Evolutionary conservation across 345 rosid genomes (phyloP).

Genomic region (Isatis tinctoria): DNA sequence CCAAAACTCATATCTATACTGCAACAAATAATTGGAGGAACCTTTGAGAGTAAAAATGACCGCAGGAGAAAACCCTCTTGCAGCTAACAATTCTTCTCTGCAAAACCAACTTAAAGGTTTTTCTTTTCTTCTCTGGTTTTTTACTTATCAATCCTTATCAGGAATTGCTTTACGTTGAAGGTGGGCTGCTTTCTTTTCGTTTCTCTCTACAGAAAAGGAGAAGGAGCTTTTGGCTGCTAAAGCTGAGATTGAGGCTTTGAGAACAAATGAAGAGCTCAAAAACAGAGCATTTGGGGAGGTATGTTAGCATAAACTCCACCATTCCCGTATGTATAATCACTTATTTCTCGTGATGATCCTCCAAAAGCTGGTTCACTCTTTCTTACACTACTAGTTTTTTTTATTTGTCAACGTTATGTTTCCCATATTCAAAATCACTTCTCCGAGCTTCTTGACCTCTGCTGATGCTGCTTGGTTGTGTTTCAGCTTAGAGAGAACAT

Average conservation of each 20-base stretch:
- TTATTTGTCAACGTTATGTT: background rate
- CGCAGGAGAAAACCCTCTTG: constrained; percentile 54
- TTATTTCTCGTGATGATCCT: background rate
- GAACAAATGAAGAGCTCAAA: constrained; percentile 59
- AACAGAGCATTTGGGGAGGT: constrained; percentile 76
- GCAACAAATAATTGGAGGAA: constrained; percentile 28
- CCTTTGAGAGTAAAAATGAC: constrained; percentile 39
- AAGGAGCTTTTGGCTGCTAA: constrained; percentile 48
- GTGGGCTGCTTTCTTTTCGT: background rate
- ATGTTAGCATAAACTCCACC: background rate
- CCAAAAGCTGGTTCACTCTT: background rate
- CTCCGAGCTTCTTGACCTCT: background rate
- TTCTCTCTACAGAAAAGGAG: constrained; percentile 51
- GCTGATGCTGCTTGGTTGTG: background rate
- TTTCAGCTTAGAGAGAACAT: constrained; percentile 58
- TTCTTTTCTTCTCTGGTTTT: constrained; percentile 5
- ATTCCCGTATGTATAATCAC: background rate
- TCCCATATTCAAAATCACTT: background rate
- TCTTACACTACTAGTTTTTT: background rate
- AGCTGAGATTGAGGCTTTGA: constrained; percentile 62
- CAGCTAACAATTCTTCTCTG: constrained; percentile 58
- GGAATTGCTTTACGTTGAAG: background rate
- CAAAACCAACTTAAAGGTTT: constrained; percentile 74
- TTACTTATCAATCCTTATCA: background rate
- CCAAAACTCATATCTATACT: constrained; percentile 1